Base-by-base conservation (phyloP, 495 filamentous ascomycete species). In the Trichoderma orchidacearum region DNA sequence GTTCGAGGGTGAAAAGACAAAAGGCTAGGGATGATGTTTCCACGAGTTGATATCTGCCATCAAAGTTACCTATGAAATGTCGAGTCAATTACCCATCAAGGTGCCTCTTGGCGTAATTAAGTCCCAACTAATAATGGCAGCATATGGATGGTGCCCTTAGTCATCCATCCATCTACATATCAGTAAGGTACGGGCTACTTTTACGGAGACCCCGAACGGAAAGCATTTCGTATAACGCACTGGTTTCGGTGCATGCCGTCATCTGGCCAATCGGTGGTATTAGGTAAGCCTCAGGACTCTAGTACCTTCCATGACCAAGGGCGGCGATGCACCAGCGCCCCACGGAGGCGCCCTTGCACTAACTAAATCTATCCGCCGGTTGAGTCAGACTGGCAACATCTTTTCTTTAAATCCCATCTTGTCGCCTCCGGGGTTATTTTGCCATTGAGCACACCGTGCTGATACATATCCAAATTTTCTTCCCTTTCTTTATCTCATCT, bases 301-400 rank as follows among this genome's bases (percentile, higher is more conserved):
- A 53, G 51, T 28, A 53, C 51, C 12, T 53, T 53, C 51, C 51
- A 53, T 53, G 28, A 23, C 32, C 48, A 51, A 51, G 48, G 18
- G 51, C 51, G 51, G 51, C 41, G 41, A 32, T 32, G 51, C 51
- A 18, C 45, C 13, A 21, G 18, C 3, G 51, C 51, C 51, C 51
- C 51, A 53, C 28, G 28, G 30, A 30, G 51, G 51, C 51, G 28
- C 41, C 41, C 21, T 25, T 9, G 18, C n/a, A n/a, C n/a, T n/a
- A n/a, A 48, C 41, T 48, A 48, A 48, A 48, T 48, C 41, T 48
- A 23, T 15, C 41, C 41, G 48, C 48, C 56, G 56, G 30, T 53
- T 58, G 56, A 58, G 35, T 58, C 56, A 58, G 36, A 23, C 29
- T 27, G 21, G 28, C n/a, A n/a, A 0, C 30, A 29, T 13, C 30